Base-by-base conservation (phyloP, 148 eudicot species). In the Drosera capensis region DNA sequence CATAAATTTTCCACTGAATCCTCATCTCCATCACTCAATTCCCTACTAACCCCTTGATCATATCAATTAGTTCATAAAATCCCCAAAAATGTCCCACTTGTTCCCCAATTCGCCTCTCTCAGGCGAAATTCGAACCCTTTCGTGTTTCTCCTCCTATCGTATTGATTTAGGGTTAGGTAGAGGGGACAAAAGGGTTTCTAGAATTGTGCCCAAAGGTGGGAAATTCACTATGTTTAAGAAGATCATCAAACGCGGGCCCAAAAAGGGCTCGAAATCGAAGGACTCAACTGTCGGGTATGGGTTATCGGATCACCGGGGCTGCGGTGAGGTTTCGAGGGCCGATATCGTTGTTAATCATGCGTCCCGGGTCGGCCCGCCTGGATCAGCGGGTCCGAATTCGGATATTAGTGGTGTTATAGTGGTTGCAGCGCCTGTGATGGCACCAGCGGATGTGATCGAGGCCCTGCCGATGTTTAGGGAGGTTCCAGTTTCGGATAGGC, bases 381-480 rank as follows among this genome's bases (percentile, higher is more conserved):
- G 43, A 14, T 40, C 43, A 1, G 43, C 18, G 2, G 20, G 43
- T 9, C 2, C 16, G 17, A 40, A 17, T 40, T n/a, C 43, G 16
- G 17, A 9, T 3, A 9, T 9, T 40, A 20, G 43, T 16, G 51
- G 51, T 1, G 29, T 18, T 21, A 14, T 7, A n/a, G 19, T 44
- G 3, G 0, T 22, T n/a, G 12, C 38, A 1, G 51, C 17, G 1
- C 43, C 43, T 8, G n/a, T n/a, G n/a, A n/a, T n/a, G n/a, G n/a
- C n/a, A n/a, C 48, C 54, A 1, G 25, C 54, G 5, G 66, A 49
- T 13, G 26, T 43, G 13, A 41, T 61, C n/a, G 66, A 61, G 17
- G 36, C 38, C n/a, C 30, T 61, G 14, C 66, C 66, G 0, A 26
- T 54, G 59, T 61, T 61, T 42, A 52, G 46, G 37, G 66, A 61